Evolutionary conservation across 305 asterid genomes (phyloP), one percentile per base, ranked within the genome.

Genomic region (Rubia peregrina): DNA sequence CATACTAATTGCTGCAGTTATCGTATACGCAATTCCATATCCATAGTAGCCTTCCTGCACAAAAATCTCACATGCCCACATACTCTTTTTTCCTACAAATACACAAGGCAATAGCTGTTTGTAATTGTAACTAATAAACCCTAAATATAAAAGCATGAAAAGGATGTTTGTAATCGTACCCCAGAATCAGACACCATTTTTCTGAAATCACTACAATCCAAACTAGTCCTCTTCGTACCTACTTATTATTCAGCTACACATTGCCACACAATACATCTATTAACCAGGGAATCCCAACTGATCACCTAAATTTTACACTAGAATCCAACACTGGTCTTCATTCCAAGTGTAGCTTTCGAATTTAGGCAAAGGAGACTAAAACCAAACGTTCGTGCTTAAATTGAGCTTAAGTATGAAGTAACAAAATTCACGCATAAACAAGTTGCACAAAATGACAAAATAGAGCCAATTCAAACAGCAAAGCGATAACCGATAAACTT

Each of bases 21-120:
- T 84, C 24, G 90, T 84, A 46, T 84, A 85, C 22, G 90, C 90
- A 79, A 88, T 69, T 73, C 88, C 94, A 69, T 75, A 84, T 70
- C 93, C 90, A 40, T 76, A 87, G 77, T 78, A 87, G 80, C 86
- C 81, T 78, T 85, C 90, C 55, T 85, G 87, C 68, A 85, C 79
- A 75, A 87, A 85, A 67, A 81, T 40, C 62, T 79, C 86, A 19
- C 80, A 80, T 49, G 84, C 81, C 86, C 86, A 78, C 82, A 70
- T 78, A 69, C 87, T 84, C 79, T 79, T 83, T 80, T 82, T 74
- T 49, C 93, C 93, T 87, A 81, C 76, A 82, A 82, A 22, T 36
- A 57, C 4, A 62, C 22, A 62, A 11, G 10, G 48, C 7, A 40
- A n/a, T 3, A 33, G 42, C 60, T 46, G 30, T 55, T 24, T 6